These are phyloP conservation scores for Teratosphaeria pseudoeucalypti DNA, from an alignment of 2,329 filamentous ascomycete genomes.

Conservation along the genomic window DNA sequence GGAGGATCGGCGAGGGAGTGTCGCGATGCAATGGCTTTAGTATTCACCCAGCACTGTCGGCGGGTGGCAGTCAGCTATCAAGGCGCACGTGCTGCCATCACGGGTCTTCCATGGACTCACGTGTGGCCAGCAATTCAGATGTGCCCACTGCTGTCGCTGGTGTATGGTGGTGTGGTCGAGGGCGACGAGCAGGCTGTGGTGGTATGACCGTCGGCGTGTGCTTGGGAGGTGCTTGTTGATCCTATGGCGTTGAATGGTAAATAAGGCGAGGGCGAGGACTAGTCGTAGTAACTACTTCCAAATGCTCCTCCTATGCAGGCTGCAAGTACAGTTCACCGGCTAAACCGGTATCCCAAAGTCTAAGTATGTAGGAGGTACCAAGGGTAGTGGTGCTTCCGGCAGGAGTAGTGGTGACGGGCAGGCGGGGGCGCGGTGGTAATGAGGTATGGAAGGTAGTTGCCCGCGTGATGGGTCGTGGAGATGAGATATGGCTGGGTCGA, in stretches of 20 bases:
- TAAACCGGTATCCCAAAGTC: neutral
- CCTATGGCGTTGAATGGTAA: neutral
- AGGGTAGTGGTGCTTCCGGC: neutral
- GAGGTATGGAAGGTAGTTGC: neutral
- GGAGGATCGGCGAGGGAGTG: neutral
- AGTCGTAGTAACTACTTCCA: neutral
- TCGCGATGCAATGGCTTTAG: neutral
- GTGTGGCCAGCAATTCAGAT: neutral
- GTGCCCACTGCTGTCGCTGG: neutral
- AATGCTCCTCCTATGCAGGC: neutral
- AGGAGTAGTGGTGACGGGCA: neutral
- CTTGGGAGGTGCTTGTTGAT: neutral
- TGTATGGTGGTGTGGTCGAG: neutral
- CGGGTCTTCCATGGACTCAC: neutral
- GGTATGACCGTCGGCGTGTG: neutral
- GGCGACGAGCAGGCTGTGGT: neutral
- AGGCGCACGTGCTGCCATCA: neutral
- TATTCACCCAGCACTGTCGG: neutral
- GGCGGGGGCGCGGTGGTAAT: neutral
- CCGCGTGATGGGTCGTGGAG: neutral
- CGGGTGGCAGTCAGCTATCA: neutral
- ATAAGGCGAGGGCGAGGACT: neutral
- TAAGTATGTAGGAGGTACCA: neutral
- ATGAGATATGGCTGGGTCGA: too few species aligned
- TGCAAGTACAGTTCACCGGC: neutral